These are phyloP conservation scores for Platanthera guangdongensis DNA, from an alignment of 106 monocot genomes.

Conservation along the genomic window DNA sequence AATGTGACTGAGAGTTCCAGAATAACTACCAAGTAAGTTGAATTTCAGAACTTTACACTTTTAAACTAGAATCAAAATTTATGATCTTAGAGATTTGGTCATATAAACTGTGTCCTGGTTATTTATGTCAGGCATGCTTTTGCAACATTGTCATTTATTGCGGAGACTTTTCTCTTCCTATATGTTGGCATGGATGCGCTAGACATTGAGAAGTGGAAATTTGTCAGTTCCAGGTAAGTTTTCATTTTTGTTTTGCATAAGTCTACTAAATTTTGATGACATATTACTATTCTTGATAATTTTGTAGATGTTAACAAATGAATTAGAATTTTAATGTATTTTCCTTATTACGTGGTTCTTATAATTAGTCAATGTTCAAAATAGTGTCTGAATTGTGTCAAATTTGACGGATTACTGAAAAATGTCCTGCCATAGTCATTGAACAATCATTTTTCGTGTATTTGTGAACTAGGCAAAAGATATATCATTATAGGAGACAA, in stretches of 20 bases:
- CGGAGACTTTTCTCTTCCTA: constrained; percentile 89
- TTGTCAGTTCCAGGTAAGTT: constrained; percentile 74
- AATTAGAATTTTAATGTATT: background rate
- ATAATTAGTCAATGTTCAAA: background rate
- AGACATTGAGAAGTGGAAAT: constrained; percentile 95
- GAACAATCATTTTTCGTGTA: background rate
- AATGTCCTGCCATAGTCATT: background rate
- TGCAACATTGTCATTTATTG: constrained; percentile 95
- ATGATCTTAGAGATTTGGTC: background rate
- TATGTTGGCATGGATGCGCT: constrained; percentile 99
- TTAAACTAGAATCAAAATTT: background rate
- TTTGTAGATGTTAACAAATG: background rate
- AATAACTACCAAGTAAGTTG: constrained; percentile 86
- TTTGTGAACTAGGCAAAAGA: background rate
- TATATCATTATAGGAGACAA: background rate
- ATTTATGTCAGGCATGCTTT: constrained; percentile 75
- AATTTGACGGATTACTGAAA: constrained; percentile 1
- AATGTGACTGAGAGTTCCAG: constrained; percentile 99
- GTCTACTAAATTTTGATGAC: background rate
- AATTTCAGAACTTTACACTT: background rate
- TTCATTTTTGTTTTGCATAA: background rate
- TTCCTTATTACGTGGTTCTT: background rate
- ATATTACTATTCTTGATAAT: background rate
- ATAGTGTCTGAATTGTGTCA: background rate
- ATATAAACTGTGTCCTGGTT: background rate